Evolutionary conservation across 108 stramenopile genomes (phyloP).

Genomic region (Nitzschia putrida): DNA sequence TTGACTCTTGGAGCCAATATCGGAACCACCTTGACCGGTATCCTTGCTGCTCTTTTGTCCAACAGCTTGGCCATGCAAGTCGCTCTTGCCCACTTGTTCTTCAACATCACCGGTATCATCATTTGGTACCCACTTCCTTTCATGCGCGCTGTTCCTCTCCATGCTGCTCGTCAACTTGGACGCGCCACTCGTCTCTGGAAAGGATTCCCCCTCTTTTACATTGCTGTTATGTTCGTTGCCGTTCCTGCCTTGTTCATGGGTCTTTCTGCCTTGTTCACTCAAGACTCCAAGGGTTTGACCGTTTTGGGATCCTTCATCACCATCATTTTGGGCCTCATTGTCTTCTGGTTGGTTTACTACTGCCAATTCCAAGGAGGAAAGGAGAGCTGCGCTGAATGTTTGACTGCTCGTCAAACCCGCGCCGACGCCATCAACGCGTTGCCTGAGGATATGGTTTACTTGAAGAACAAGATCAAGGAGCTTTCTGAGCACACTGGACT

Average conservation of each 20-base stretch:
- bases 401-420: constrained; percentile 45
- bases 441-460: constrained; percentile 55
- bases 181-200: constrained; percentile 57
- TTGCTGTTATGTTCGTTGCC: constrained; percentile 63
- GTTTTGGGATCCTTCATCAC: constrained; percentile 64
- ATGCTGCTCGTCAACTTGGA: constrained; percentile 66
- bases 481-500: constrained; percentile 52
- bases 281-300: constrained; percentile 61
- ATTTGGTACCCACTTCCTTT: constrained; percentile 87
- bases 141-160: constrained; percentile 71
- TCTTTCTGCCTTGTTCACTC: constrained; percentile 53
- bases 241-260: constrained; percentile 69
- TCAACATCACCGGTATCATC: constrained; percentile 79
- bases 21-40: constrained; percentile 76
- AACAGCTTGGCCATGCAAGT: constrained; percentile 68
- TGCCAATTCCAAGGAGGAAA: constrained; percentile 54
- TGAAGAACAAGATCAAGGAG: constrained; percentile 40
- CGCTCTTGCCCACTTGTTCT: constrained; percentile 78
- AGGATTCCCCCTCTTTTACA: constrained; percentile 71
- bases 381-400: constrained; percentile 25
- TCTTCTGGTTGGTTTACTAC: constrained; percentile 46
- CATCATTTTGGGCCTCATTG: constrained; percentile 35
- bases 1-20: constrained; percentile 84
- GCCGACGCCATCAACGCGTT: constrained; percentile 32
- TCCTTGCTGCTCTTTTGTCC: constrained; percentile 69